phyloP scores from a whole-genome alignment of 202 grass and related monocot genomes.

The Sporobolus alterniflorus region DNA sequence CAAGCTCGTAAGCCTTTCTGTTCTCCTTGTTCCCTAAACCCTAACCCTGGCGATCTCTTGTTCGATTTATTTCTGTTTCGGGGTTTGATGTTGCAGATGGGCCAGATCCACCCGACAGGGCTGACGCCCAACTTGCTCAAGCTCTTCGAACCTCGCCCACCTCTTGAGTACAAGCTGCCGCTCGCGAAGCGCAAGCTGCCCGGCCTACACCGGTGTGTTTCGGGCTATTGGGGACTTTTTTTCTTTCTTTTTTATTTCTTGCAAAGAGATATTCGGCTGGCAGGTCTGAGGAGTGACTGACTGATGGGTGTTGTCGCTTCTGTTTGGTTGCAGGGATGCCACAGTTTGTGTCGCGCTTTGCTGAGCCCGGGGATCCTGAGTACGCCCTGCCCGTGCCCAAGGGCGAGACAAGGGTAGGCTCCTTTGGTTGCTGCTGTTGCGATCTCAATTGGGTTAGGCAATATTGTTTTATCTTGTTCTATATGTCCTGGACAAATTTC shows the following conservation, averaged over 20 bases:
- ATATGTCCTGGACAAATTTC: background rate
- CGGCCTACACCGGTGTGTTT: conserved; percentile 61
- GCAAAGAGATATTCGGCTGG: background rate
- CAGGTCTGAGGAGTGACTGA: background rate
- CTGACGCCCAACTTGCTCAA: conserved; percentile 89
- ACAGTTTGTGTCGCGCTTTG: conserved; percentile 64
- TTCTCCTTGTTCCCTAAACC: conserved; percentile 29
- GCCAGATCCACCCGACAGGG: conserved; percentile 80
- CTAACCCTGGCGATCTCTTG: conserved; percentile 34
- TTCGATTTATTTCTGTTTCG: background rate
- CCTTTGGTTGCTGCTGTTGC: background rate
- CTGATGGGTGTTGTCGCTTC: background rate
- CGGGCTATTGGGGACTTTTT: background rate
- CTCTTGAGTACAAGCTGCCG: conserved; percentile 75
- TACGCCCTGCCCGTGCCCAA: conserved; percentile 64
- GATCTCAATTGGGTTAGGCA: background rate
- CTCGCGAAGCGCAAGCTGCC: conserved; percentile 72
- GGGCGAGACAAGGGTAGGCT: conserved; percentile 60
- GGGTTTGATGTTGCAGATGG: conserved; percentile 56
- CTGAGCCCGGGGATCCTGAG: conserved; percentile 55
- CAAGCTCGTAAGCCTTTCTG: conserved; percentile 58
- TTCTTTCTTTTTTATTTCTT: background rate
- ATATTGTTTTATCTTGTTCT: background rate
- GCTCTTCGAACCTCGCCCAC: conserved; percentile 84
- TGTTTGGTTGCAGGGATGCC: conserved; percentile 57